These are phyloP conservation scores for Dunaliella salina DNA, from an alignment of 163 green algal species.

Conservation along the genomic window DNA sequence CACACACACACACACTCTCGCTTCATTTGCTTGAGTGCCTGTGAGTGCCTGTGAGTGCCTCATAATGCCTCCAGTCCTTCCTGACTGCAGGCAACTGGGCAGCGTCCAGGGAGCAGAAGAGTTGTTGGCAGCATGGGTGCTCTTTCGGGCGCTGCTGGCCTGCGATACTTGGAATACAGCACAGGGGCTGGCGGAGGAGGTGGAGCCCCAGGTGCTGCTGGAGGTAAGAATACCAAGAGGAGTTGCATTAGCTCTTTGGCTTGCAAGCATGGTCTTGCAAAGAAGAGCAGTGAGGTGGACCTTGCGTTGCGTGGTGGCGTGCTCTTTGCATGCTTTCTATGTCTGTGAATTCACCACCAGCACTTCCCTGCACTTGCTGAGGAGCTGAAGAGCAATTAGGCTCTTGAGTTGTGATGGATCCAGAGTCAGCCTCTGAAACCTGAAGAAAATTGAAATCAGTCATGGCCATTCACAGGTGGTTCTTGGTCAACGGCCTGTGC, in stretches of 20 bases:
- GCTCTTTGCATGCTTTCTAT: no score
- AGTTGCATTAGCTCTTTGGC: background rate
- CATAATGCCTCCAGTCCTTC: background rate
- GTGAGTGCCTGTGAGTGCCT: background rate
- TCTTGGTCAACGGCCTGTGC: no score
- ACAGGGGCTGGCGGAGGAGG: conserved; percentile 3
- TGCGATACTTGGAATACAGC: conserved; percentile 56
- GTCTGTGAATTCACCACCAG: background rate
- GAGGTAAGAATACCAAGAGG: background rate
- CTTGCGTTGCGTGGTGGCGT: no score
- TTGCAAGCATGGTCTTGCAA: background rate
- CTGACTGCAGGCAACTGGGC: background rate
- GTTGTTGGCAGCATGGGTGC: conserved; percentile 36
- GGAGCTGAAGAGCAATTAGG: no score
- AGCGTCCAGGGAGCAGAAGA: conserved; percentile 9
- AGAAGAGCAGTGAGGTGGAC: no score
- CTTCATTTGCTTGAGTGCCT: background rate
- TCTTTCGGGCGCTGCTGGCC: conserved; percentile 47
- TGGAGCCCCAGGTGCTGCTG: background rate
- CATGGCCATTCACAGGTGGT: no score
- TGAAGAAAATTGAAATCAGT: no score
- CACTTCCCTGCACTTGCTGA: no score
- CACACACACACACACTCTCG: background rate
- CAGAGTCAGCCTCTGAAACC: no score
- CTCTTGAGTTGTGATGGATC: no score